Conservation (phyloP, 2,329 filamentous ascomycete species). For the Cryphonectria radicalis region DNA sequence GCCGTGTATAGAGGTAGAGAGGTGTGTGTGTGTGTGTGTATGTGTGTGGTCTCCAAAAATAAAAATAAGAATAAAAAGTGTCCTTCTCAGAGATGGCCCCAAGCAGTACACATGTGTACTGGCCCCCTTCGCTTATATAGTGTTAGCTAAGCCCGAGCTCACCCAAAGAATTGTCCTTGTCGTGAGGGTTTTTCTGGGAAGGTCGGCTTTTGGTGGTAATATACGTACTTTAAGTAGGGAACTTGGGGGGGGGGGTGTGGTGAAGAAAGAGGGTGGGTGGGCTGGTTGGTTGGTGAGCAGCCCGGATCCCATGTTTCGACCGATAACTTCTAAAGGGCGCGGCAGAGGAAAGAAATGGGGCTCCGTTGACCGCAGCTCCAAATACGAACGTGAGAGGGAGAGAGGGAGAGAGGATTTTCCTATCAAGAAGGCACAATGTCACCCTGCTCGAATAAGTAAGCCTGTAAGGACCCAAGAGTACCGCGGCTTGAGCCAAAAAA, state of each 20-base stretch:
- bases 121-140: not conserved
- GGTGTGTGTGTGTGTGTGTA: too few species aligned
- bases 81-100: not conserved
- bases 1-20: not conserved
- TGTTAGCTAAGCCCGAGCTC: not conserved
- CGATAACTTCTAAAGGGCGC: not conserved
- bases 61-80: too few species aligned
- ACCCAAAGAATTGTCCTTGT: not conserved
- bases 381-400: not conserved
- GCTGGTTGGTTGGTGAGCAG: not conserved
- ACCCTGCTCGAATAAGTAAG: not conserved
- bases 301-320: not conserved
- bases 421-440: not conserved
- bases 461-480: not conserved
- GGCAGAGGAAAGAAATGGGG: not conserved
- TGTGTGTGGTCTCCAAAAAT: not conserved
- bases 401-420: not conserved
- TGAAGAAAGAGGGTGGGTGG: not conserved
- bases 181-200: not conserved
- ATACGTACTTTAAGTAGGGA: not conserved
- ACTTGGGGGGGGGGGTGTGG: not conserved
- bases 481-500: not conserved
- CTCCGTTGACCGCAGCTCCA: not conserved
- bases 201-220: not conserved
- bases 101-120: not conserved